Percentiles rank a stretch among this genome's conserved stretches.
Conservation (phyloP, 306 rosid genomes). For the Acacia melanoxylon region DNA sequence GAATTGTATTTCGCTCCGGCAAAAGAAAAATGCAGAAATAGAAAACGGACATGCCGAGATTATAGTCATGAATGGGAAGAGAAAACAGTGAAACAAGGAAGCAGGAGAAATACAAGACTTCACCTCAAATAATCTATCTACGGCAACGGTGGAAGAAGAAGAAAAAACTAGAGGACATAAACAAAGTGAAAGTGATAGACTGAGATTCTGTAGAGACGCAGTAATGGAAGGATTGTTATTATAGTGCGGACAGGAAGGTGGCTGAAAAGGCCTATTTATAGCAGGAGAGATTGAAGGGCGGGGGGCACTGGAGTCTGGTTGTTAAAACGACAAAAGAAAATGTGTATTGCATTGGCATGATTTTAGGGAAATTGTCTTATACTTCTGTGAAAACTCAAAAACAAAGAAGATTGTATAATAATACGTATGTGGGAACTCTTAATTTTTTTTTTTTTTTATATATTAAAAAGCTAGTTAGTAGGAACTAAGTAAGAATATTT, state of each 20-base stretch:
- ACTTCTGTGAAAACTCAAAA: too few species aligned
- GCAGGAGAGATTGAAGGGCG: neutral
- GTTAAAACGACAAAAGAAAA: neutral
- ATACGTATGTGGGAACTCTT: too few species aligned
- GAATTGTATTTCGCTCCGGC: too few species aligned
- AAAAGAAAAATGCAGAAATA: neutral
- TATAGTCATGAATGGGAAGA: neutral
- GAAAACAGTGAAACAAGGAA: neutral
- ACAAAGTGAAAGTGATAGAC: neutral
- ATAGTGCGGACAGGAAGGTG: neutral
- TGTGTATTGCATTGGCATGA: neutral
- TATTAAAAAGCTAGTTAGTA: too few species aligned
- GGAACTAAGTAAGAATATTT: too few species aligned
- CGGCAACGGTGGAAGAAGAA: neutral
- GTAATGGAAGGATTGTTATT: neutral
- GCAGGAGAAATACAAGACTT: neutral
- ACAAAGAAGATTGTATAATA: too few species aligned
- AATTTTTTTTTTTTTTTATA: too few species aligned
- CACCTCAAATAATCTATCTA: neutral
- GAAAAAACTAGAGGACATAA: neutral
- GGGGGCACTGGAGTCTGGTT: neutral
- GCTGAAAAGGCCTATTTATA: slow-evolving; percentile 15
- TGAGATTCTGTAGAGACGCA: neutral
- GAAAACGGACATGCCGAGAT: neutral
- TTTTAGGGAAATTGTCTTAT: neutral